A percentile compares a stretch with the other conserved stretches of the same genome.
Evolutionary conservation across 2,329 filamentous ascomycete species (phyloP).

Genomic region (Stachybotrys chartarum): DNA sequence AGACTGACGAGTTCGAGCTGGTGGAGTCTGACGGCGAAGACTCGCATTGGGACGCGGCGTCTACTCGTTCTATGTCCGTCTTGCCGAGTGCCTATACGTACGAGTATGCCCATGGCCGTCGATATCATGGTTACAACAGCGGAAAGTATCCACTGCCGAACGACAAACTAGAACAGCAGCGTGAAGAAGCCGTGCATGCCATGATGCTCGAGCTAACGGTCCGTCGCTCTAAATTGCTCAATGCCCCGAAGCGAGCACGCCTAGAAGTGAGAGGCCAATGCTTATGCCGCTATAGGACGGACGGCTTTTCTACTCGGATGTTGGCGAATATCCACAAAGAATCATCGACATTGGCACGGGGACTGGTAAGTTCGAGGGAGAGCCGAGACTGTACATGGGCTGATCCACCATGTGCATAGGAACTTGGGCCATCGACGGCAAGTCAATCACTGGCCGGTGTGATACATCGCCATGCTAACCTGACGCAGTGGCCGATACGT

Average conservation of each 20-base stretch:
- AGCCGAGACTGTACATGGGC: not conserved
- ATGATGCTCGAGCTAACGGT: slow-evolving; percentile 37
- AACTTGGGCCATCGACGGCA: slow-evolving; percentile 47
- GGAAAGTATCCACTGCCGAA: slow-evolving; percentile 41
- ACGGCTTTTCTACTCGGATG: slow-evolving; percentile 30
- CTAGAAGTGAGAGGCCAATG: no score
- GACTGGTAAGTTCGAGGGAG: slow-evolving; percentile 25
- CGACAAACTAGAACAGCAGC: slow-evolving; percentile 35
- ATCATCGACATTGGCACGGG: slow-evolving; percentile 44
- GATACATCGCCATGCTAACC: slow-evolving; percentile 1
- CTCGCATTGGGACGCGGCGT: slow-evolving; percentile 15
- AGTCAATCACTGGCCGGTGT: no score
- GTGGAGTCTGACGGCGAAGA: slow-evolving; percentile 14
- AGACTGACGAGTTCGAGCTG: slow-evolving; percentile 21
- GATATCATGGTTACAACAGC: slow-evolving; percentile 36
- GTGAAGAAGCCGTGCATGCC: slow-evolving; percentile 37
- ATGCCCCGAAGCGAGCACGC: not conserved
- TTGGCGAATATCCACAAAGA: slow-evolving; percentile 30
- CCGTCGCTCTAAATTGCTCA: slow-evolving; percentile 1
- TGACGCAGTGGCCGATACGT: slow-evolving; percentile 29
- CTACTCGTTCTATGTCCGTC: slow-evolving; percentile 23
- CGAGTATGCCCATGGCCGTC: slow-evolving; percentile 24
- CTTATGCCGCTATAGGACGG: slow-evolving; percentile 20
- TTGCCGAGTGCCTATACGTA: slow-evolving; percentile 23
- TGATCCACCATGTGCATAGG: slow-evolving; percentile 16